Evolutionary conservation across 306 rosid genomes (phyloP), one percentile per base, ranked within the genome.

Genomic region (Cicer chorassanicum): DNA sequence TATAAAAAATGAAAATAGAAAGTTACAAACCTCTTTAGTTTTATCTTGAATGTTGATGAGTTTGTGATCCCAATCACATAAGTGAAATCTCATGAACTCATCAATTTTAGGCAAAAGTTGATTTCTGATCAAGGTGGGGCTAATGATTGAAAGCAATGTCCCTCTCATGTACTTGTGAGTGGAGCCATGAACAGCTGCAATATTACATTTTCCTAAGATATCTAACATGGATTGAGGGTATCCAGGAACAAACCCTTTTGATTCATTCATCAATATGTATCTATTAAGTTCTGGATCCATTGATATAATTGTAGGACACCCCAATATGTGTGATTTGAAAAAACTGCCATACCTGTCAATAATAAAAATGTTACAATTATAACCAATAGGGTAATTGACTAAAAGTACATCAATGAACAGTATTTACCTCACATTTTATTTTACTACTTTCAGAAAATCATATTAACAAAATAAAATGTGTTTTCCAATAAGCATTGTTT

Each of bases 121-220:
- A 42, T 81, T 82, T 65, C 85, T 86, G 78, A 92, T 92, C 77
- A 90, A 65, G 80, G 87, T 57, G 81, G 97, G 96, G 82, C 89
- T 86, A 69, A 95, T 86, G 83, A 95, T 86, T 46, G 98, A 71
- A 76, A 95, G 93, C 63, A 95, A 67, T 72, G 99, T 91, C 13
- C 91, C 97, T 89, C 98, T 88, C 96, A 92, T 86, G 86, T 90
- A 84, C 89, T 89, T 95, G 81, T 95, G 99, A 12, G 97, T 84
- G 88, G 92, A 83, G 89, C 99, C 98, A 83, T 95, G 92, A 72
- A 92, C 97, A 78, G 99, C 99, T 65, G 99, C 99, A 76, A 95
- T 95, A 77, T 95, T 95, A 78, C 97, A 84, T 83, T 84, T 88
- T 14, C 99, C 99, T 49, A 95, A 77, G 49, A 95, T 89, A 67